phyloP scores from a whole-genome alignment of 2,329 filamentous ascomycete genomes.

The Colletotrichum somersetense region DNA sequence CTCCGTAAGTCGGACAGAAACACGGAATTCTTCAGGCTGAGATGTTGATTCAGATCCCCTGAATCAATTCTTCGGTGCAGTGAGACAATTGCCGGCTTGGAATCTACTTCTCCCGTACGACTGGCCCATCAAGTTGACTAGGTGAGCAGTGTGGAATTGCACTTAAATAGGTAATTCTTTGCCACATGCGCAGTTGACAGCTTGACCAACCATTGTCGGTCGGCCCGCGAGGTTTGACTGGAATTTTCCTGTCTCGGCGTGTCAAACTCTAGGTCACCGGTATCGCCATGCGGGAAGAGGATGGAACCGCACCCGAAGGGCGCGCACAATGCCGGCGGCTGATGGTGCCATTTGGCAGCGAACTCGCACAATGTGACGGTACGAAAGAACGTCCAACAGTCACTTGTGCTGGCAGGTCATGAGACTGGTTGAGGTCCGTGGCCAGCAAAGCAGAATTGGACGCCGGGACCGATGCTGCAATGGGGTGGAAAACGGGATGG shows the following conservation, averaged over 20 bases:
- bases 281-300: no score
- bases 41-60: slow-evolving; percentile 22
- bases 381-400: slow-evolving; percentile 8
- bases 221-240: slow-evolving; percentile 6
- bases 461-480: slow-evolving; percentile 2
- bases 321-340: neutral
- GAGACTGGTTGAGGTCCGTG: neutral
- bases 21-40: slow-evolving; percentile 26
- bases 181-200: neutral
- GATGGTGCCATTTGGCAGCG: slow-evolving; percentile 9
- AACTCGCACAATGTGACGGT: slow-evolving; percentile 20
- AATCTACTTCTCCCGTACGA: slow-evolving; percentile 2
- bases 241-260: neutral
- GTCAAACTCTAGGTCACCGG: neutral
- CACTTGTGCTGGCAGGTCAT: neutral
- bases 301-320: neutral
- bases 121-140: neutral
- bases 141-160: slow-evolving; percentile 7
- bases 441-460: slow-evolving; percentile 9
- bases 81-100: slow-evolving; percentile 5
- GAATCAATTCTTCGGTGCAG: neutral
- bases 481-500: slow-evolving; percentile 13
- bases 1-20: slow-evolving; percentile 9
- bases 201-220: neutral
- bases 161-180: slow-evolving; percentile 6